phyloP scores from a whole-genome alignment of 2,329 filamentous ascomycete species.

The Purpureocillium lavendulum region DNA sequence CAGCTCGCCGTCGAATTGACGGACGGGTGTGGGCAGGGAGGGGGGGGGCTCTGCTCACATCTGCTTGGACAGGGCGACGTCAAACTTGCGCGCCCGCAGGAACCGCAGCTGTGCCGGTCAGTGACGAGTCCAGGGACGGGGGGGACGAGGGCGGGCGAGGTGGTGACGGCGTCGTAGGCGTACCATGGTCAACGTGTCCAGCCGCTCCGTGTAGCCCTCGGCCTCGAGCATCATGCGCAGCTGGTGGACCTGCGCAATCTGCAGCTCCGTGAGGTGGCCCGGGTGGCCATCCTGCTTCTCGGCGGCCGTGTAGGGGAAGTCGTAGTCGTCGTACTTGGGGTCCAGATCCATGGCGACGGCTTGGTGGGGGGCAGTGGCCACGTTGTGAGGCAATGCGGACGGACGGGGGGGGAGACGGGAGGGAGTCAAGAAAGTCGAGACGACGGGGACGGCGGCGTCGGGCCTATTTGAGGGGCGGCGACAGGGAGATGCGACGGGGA shows the following conservation, averaged over 20 bases:
- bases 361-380: constrained; percentile 1
- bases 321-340: constrained; percentile 93
- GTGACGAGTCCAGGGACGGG: not conserved
- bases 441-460: too few species aligned
- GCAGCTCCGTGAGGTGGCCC: constrained; percentile 75
- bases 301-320: constrained; percentile 75
- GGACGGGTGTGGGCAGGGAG: not conserved
- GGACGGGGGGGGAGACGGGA: not conserved
- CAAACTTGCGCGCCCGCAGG: constrained; percentile 90
- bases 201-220: constrained; percentile 69
- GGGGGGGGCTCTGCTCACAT: constrained; percentile 56
- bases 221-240: constrained; percentile 78
- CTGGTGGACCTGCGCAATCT: constrained; percentile 85
- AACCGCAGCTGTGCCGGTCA: constrained; percentile 60
- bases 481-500: not conserved
- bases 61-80: constrained; percentile 71
- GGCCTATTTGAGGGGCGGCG: too few species aligned
- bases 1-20: too few species aligned
- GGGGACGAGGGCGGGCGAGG: too few species aligned
- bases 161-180: constrained; percentile 19
- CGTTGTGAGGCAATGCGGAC: not conserved
- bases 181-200: constrained; percentile 90
- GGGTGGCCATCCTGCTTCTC: constrained; percentile 69
- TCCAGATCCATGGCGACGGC: constrained; percentile 50
- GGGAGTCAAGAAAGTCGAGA: not conserved